Base-by-base conservation (phyloP, 1,284 basidiomycete genomes). In the Ustilago trichophora region DNA sequence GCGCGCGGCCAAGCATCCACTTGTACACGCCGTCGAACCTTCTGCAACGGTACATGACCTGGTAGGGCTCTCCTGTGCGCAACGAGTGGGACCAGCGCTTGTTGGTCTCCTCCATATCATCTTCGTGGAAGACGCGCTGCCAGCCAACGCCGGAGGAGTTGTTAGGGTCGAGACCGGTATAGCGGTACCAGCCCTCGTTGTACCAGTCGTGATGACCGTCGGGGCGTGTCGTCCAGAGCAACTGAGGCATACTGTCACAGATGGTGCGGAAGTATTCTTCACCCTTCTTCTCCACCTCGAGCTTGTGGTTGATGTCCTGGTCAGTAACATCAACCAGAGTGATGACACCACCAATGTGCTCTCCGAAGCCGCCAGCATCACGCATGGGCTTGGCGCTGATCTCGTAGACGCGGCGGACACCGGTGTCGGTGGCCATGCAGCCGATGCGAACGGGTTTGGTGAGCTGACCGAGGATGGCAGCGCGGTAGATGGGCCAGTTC, bases 51-150 rank as follows among this genome's bases (percentile, higher is more conserved):
- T 83, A 82, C 55, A 81, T 81, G 48, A 74, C 72, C 36, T 72
- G 68, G 54, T 82, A 82, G 0, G 75, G 75, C 25, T 82, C 80
- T 21, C 82, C 81, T 0, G 80, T 82, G 32, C 78, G 77, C 43
- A 82, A 69, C 5, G 77, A 81, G 32, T 80, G 75, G 2, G 66
- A 65, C 81, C 82, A 82, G 5, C 73, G 65, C 16, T 57, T 55
- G 31, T 72, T 59, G 15, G 72, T 62, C 29, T 71, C 67, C 2
- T 72, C 66, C 78, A 82, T 80, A 47, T 82, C 82, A 25, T 82
- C 81, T 46, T 72, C 66, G 45, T 82, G 80, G 69, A 82, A 80
- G 11, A 73, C 65, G 13, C 63, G 70, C 42, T 78, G 75, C 82
- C 82, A 82, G 9, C 80, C 80, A 8, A 79, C 54, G 13, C 80